Base-by-base conservation (phyloP, 495 filamentous ascomycete genomes). In the Cercophora newfieldiana region DNA sequence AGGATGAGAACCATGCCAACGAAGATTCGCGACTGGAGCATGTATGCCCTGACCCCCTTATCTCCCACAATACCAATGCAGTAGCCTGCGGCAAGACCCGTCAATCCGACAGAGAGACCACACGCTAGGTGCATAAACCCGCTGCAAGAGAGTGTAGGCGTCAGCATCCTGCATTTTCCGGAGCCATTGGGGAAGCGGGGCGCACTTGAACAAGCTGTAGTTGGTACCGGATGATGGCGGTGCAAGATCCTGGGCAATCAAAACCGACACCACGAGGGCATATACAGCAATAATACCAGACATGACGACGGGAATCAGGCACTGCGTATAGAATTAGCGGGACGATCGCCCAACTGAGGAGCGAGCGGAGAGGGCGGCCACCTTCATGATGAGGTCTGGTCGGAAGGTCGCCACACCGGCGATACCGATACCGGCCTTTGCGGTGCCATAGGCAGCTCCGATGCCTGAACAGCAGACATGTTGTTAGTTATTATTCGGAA, bases 271-370 rank as follows among this genome's bases (percentile, higher is more conserved):
- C 68, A 99, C 95, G 53, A 99, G 91, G 37, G 93, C 88, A 80
- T 99, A 99, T 68, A 99, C 96, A 37, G 95, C 95, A 70, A 99
- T 93, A 74, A 99, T 99, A 85, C 95, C 95, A 74, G 95, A 96
- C 95, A 99, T 99, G 82, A 99, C 92, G 68, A 98, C 94, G 61
- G 94, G 95, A 72, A 96, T 94, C 44, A 97, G 83, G 55, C 91
- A 96, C 93, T 94, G 68, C 61, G 18, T 5, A 14, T 10, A 2
- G 7, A 1, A 8, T 64, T 25, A 64, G 50, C 61, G 8, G 8
- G 37, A 19, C 24, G 26, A 16, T 44, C 31, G n/a, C 33, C 19
- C n/a, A 25, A 16, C 18, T 7, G 1, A 25, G 14, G 47, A 25
- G 30, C 8, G 50, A 1, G 1, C 31, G 24, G 14, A 19, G 49